A percentile compares a stretch with the other conserved stretches of the same genome.
phyloP scores from a whole-genome alignment of 495 filamentous ascomycete genomes.

The Xylaria telfairii region DNA sequence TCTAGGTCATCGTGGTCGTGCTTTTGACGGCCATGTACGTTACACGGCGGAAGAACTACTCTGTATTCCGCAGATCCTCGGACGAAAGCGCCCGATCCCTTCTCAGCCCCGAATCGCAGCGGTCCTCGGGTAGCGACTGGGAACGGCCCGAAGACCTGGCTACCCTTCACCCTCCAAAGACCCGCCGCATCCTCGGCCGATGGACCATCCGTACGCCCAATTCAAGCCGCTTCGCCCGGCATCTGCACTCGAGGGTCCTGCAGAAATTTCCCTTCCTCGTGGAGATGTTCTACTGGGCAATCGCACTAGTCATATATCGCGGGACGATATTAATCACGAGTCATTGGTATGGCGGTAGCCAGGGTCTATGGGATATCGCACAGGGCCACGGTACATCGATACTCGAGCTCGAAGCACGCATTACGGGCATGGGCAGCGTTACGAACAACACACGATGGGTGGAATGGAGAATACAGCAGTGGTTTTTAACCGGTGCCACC shows the following conservation, averaged over 20 bases:
- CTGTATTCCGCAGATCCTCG: slow-evolving; percentile 40
- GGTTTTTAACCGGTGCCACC: slow-evolving; percentile 52
- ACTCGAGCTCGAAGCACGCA: slow-evolving; percentile 59
- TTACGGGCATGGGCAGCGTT: slow-evolving; percentile 38
- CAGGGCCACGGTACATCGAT: slow-evolving; percentile 67
- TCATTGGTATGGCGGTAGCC: slow-evolving; percentile 56
- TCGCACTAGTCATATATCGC: slow-evolving; percentile 70
- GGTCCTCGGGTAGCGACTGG: slow-evolving; percentile 26
- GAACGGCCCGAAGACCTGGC: slow-evolving; percentile 18
- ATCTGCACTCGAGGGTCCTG: slow-evolving; percentile 64
- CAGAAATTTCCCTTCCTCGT: slow-evolving; percentile 75
- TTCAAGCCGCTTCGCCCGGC: slow-evolving; percentile 58
- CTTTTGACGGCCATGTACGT: slow-evolving; percentile 58
- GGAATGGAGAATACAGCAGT: slow-evolving; percentile 60
- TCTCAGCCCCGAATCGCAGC: slow-evolving; percentile 22
- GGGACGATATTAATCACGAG: slow-evolving; percentile 66
- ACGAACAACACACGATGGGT: slow-evolving; percentile 30
- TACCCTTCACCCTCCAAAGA: slow-evolving; percentile 29
- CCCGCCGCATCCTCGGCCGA: slow-evolving; percentile 28
- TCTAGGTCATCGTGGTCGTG: slow-evolving; percentile 59
- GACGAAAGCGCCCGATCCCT: slow-evolving; percentile 25
- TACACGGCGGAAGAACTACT: slow-evolving; percentile 55
- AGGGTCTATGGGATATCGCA: slow-evolving; percentile 71
- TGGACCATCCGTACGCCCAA: slow-evolving; percentile 59
- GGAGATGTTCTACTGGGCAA: slow-evolving; percentile 83